Evolutionary conservation across 1,284 basidiomycete species (phyloP).

Genomic region (Boletus smithii): DNA sequence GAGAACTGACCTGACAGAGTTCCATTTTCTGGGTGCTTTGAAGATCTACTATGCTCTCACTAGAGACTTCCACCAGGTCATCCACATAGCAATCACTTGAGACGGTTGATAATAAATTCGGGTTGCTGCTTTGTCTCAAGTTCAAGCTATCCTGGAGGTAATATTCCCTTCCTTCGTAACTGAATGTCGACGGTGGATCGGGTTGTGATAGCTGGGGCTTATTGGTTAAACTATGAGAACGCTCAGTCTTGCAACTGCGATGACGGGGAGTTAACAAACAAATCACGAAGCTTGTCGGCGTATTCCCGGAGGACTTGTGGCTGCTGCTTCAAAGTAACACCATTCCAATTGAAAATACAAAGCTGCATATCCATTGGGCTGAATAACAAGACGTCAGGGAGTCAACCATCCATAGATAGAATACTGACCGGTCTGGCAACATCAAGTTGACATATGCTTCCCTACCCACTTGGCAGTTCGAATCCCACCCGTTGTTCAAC

Average conservation of each 20-base stretch:
- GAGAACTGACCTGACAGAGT: slow-evolving; percentile 49
- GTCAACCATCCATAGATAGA: slow-evolving; percentile 1
- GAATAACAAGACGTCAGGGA: slow-evolving; percentile 10
- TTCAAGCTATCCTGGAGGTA: slow-evolving; percentile 49
- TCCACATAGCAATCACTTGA: neutral
- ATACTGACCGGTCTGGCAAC: slow-evolving; percentile 55
- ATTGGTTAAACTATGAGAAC: slow-evolving; percentile 27
- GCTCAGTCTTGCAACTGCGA: slow-evolving; percentile 15
- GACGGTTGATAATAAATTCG: slow-evolving; percentile 13
- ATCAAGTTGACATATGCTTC: slow-evolving; percentile 44
- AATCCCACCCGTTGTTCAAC: neutral
- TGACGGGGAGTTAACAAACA: slow-evolving; percentile 38
- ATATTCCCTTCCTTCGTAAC: slow-evolving; percentile 41
- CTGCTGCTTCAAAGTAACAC: slow-evolving; percentile 31
- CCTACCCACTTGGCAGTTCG: slow-evolving; percentile 21
- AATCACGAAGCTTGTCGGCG: slow-evolving; percentile 38
- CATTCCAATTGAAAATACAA: slow-evolving; percentile 37
- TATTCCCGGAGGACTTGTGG: slow-evolving; percentile 48
- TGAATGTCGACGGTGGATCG: slow-evolving; percentile 50
- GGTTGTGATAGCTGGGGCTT: slow-evolving; percentile 36
- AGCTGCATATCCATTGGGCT: slow-evolving; percentile 54
- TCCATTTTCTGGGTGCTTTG: slow-evolving; percentile 53
- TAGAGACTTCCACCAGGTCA: slow-evolving; percentile 27
- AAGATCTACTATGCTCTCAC: slow-evolving; percentile 51
- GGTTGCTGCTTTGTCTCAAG: slow-evolving; percentile 47